Evolutionary conservation across 306 rosid genomes (phyloP), one percentile per base, ranked within the genome.

Genomic region (Psophocarpus tetragonolobus): DNA sequence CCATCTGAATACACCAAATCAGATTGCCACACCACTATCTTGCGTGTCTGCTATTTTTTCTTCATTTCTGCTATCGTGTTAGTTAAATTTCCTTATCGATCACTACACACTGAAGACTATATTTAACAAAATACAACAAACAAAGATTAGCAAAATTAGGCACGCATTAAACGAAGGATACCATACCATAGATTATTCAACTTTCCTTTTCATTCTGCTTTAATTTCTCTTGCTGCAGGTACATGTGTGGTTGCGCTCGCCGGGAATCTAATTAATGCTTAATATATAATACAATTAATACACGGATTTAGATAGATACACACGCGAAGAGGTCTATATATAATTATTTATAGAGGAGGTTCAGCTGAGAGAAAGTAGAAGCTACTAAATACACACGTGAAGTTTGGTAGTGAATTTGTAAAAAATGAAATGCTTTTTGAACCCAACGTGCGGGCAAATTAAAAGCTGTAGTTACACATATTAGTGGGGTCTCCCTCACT

Each of bases 391-490:
- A 48, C 76, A 71, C 76, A 71, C 76, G 65, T 71, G 76, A 71
- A 71, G 51, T 12, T 53, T 24, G 71, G 61, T 70, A 45, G 54
- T 45, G 58, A 23, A 44, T 42, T 68, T 44, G 36, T 47, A 39
- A 68, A 10, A 38, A 36, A 3, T 36, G 3, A 42, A 68, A 53
- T 36, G 62, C 15, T 50, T 36, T 32, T 77, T 41, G 48, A 35
- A 36, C 29, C 50, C 69, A 77, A 66, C 57, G 81, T 77, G 75
- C 62, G 58, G 48, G 71, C 27, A 60, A n/a, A n/a, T n/a, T n/a
- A n/a, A 78, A 44, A 65, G 26, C 29, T 48, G 44, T 11, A 24
- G 56, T 68, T 30, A 68, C 29, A n/a, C 20, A 20, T 1, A 48
- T 11, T 9, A 32, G 74, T 63, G 79, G 83, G 82, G 72, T 70